Evolutionary conservation across 345 rosid species (phyloP), one percentile per base, ranked within the genome.

Genomic region (Geranium brycei): DNA sequence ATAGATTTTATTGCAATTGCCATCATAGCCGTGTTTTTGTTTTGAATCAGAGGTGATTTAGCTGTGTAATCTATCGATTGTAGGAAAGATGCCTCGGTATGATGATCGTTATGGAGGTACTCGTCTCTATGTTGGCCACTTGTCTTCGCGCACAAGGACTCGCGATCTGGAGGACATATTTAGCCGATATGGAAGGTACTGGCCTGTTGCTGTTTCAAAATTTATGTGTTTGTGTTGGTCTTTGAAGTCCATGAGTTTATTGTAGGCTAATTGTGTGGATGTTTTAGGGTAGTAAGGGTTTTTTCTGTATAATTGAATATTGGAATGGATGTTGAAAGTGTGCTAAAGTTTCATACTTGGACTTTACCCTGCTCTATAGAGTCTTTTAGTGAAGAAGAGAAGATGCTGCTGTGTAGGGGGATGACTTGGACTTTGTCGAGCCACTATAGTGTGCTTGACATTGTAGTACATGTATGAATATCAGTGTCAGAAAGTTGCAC

Each of bases 181-280:
- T 61, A 73, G 84, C 79, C 81, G 85, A 85, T 87, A 85, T 69
- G 95, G 95, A 65, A 85, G 95, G 91, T 87, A 76, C 58, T 18
- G 23, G 41, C 7, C 10, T 35, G 7, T 35, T 35, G 41, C 4
- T 5, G 7, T 41, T 62, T 61, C 18, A 60, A 17, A 23, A 10
- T 41, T 17, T 60, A 53, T 35, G 51, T 17, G 4, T 12, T 53
- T 35, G 57, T 65, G 32, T 60, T 5, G 59, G 0, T 57, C 57
- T 12, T 8, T 23, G 28, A 23, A 23, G 28, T 23, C 28, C 28
- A 23, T 0, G 28, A 23, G 28, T 23, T 35, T 35, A 35, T 4
- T 35, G 41, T 35, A 35, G 28, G 28, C 28, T 7, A 35, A 35
- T 35, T 35, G 41, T 35, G 5, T 35, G 41, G 41, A 35, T 35